Percentiles rank a stretch among this genome's conserved stretches.
phyloP scores from a whole-genome alignment of 164 flowering plant species.

The Echeveria elegans region DNA sequence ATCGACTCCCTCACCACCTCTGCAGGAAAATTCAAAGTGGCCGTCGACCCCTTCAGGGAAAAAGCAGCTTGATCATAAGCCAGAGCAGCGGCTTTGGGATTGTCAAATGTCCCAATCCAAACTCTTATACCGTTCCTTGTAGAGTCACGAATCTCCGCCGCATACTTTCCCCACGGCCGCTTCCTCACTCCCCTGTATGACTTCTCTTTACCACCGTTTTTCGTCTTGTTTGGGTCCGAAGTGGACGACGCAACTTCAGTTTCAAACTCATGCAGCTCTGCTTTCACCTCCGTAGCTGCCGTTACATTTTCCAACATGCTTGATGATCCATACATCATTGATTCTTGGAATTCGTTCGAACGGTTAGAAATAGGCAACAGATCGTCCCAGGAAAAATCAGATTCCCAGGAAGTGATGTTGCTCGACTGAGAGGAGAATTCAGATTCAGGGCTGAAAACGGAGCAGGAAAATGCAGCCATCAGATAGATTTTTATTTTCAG shows the following conservation, averaged over 20 bases:
- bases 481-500: background rate
- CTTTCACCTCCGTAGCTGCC: background rate
- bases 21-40: constrained; percentile 48
- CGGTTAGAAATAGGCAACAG: background rate
- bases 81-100: constrained; percentile 55
- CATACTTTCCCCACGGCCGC: constrained; percentile 49
- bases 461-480: background rate
- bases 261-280: background rate
- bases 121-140: constrained; percentile 50
- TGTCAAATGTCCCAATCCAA: constrained; percentile 67
- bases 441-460: background rate
- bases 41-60: constrained; percentile 37
- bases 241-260: background rate
- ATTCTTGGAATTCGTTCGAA: background rate
- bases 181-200: constrained; percentile 47
- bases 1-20: constrained; percentile 25
- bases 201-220: background rate
- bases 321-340: background rate
- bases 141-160: constrained; percentile 61
- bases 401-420: constrained; percentile 1
- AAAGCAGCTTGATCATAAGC: constrained; percentile 75
- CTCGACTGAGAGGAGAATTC: background rate
- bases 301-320: background rate
- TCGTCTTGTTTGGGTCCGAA: background rate
- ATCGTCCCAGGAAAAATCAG: background rate